These are phyloP conservation scores for Carallia pectinifolia DNA, from an alignment of 345 rosid genomes.

Conservation along the genomic window DNA sequence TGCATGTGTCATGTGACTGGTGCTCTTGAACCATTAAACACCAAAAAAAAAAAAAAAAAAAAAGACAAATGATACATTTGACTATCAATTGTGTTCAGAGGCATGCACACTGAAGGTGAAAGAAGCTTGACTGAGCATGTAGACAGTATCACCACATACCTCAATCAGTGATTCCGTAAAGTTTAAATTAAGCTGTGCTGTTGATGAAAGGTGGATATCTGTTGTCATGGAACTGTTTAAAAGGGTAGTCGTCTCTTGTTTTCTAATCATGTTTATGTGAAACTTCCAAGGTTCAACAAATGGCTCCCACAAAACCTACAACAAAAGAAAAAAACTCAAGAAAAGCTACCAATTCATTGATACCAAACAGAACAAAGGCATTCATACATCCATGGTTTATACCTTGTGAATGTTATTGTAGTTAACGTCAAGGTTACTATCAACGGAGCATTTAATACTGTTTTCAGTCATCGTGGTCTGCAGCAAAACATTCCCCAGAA, in stretches of 20 bases:
- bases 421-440: slow-evolving; percentile 71
- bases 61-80: neutral
- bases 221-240: slow-evolving; percentile 49
- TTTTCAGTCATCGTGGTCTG: slow-evolving; percentile 44
- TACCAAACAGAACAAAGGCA: neutral
- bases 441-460: slow-evolving; percentile 43
- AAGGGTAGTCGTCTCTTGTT: slow-evolving; percentile 51
- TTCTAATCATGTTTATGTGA: slow-evolving; percentile 47
- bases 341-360: slow-evolving; percentile 14
- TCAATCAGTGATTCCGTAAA: slow-evolving; percentile 74
- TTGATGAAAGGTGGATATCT: slow-evolving; percentile 58
- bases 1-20: neutral
- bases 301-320: slow-evolving; percentile 89
- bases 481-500: slow-evolving; percentile 46
- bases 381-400: slow-evolving; percentile 3
- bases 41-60: neutral
- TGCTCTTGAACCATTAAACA: neutral
- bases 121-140: slow-evolving; percentile 8
- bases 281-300: slow-evolving; percentile 90
- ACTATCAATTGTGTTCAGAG: slow-evolving; percentile 5
- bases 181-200: slow-evolving; percentile 72
- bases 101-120: neutral
- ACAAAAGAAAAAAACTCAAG: neutral
- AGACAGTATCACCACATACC: slow-evolving; percentile 41
- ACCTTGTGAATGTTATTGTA: slow-evolving; percentile 91